A percentile compares a stretch with the other conserved stretches of the same genome.
phyloP scores from a whole-genome alignment of 177 flowering plant genomes.

The Telopea speciosissima region DNA sequence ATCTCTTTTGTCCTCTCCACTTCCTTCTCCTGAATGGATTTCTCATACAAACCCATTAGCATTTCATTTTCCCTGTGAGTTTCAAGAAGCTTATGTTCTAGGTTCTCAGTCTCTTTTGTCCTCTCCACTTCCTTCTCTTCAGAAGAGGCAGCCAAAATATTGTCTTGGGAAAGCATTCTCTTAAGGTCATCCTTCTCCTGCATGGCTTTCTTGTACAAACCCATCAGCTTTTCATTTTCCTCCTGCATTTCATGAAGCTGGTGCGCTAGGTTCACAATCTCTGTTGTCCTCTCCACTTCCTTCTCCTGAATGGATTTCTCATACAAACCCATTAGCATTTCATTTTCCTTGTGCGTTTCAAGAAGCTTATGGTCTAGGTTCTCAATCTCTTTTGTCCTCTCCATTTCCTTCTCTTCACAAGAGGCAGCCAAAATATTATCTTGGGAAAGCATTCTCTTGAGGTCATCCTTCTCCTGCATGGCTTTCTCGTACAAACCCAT shows the following conservation, averaged over 20 bases:
- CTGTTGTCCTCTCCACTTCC: slow-evolving; percentile 23
- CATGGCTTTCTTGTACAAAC: slow-evolving; percentile 37
- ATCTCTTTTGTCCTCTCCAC: slow-evolving; percentile 25
- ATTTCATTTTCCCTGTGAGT: slow-evolving; percentile 89
- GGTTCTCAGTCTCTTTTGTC: slow-evolving; percentile 31
- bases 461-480: slow-evolving; percentile 86
- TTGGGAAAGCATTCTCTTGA: slow-evolving; percentile 39
- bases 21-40: slow-evolving; percentile 1
- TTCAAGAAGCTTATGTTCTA: slow-evolving; percentile 63
- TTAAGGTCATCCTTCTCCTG: not conserved
- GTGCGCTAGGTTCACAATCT: slow-evolving; percentile 41
- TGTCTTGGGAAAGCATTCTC: slow-evolving; percentile 1
- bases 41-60: slow-evolving; percentile 60
- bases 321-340: slow-evolving; percentile 56
- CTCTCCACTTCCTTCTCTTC: slow-evolving; percentile 19
- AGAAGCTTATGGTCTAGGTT: slow-evolving; percentile 53
- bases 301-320: slow-evolving; percentile 21
- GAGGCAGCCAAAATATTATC: not conserved
- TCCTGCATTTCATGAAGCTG: slow-evolving; percentile 80
- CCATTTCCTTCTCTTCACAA: slow-evolving; percentile 16
- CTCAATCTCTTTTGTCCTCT: slow-evolving; percentile 30
- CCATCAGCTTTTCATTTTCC: slow-evolving; percentile 80
- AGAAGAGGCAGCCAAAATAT: not conserved
- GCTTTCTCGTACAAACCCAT: slow-evolving; percentile 68
- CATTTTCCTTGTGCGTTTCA: slow-evolving; percentile 92